A percentile compares a stretch with the other conserved stretches of the same genome.
Evolutionary conservation across 2,329 filamentous ascomycete species (phyloP).

Genomic region (Ophidiomyces ophidiicola): DNA sequence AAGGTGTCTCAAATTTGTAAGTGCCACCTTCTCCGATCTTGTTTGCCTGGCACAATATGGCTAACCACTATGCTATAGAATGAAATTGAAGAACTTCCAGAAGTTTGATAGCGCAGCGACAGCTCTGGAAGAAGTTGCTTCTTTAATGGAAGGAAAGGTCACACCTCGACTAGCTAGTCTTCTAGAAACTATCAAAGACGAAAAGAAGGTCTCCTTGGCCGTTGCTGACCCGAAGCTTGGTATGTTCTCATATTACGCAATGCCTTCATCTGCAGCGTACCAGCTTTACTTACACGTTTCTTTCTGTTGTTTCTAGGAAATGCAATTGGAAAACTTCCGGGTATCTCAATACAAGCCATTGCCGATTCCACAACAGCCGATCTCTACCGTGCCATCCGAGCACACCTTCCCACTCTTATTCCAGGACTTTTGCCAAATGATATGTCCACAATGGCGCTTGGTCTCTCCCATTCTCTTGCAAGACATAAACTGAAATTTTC

Average conservation of each 20-base stretch:
- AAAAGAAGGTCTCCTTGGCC: conserved; percentile 91
- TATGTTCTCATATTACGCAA: conserved; percentile 18
- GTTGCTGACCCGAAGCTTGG: conserved; percentile 87
- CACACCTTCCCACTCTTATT: conserved; percentile 79
- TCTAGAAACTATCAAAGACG: conserved; percentile 82
- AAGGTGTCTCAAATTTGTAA: conserved; percentile 77
- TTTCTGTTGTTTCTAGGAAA: conserved; percentile 40
- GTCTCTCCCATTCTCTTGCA: conserved; percentile 92
- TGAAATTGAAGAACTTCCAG: conserved; percentile 93
- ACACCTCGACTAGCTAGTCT: conserved; percentile 72
- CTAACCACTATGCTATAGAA: conserved; percentile 36
- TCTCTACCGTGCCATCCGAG: conserved; percentile 85
- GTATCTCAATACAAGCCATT: conserved; percentile 71
- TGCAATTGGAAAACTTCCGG: conserved; percentile 82
- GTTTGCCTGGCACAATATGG: background rate
- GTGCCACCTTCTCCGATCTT: conserved; percentile 26
- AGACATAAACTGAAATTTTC: conserved; percentile 98
- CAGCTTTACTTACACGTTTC: background rate
- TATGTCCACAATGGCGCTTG: conserved; percentile 85
- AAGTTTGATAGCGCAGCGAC: conserved; percentile 92
- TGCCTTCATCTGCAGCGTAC: background rate
- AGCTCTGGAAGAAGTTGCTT: conserved; percentile 79
- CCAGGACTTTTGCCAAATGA: conserved; percentile 75
- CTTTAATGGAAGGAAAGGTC: conserved; percentile 86
- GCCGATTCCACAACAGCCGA: conserved; percentile 74